Conservation (phyloP, 768 basidiomycete genomes). For the Heimioporus sp. region DNA sequence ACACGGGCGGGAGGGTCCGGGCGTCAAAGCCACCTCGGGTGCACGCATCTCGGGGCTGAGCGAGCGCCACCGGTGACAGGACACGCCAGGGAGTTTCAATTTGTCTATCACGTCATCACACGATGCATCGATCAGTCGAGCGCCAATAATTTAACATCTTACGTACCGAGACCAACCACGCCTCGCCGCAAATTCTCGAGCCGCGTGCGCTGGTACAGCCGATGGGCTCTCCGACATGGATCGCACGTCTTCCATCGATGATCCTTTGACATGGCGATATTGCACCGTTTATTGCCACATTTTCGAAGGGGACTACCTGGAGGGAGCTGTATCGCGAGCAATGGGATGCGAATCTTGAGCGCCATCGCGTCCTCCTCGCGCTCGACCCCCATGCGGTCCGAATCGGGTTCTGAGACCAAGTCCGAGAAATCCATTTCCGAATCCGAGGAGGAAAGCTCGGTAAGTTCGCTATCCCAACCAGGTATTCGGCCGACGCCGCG, state of each 20-base stretch:
- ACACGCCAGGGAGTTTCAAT: background rate
- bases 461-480: conserved; percentile 27
- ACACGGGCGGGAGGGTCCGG: conserved; percentile 38
- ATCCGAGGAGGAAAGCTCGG: conserved; percentile 15
- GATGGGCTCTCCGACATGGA: conserved; percentile 37
- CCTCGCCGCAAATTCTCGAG: conserved; percentile 15
- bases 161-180: conserved; percentile 8
- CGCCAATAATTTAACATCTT: background rate
- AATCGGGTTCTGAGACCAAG: background rate
- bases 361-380: background rate
- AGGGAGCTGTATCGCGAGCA: conserved; percentile 16
- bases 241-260: conserved; percentile 45
- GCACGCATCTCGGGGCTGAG: conserved; percentile 2
- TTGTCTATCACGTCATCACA: background rate
- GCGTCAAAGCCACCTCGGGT: background rate
- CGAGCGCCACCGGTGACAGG: conserved; percentile 5
- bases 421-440: conserved; percentile 7
- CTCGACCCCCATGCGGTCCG: background rate
- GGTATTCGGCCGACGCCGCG: background rate
- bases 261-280: conserved; percentile 28
- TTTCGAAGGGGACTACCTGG: conserved; percentile 10
- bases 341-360: conserved; percentile 23
- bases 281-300: conserved; percentile 37
- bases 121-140: conserved; percentile 9
- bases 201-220: conserved; percentile 35